Evolutionary conservation across 2,329 filamentous ascomycete species (phyloP), one percentile per base, ranked within the genome.

Genomic region (Sclerotinia borealis): DNA sequence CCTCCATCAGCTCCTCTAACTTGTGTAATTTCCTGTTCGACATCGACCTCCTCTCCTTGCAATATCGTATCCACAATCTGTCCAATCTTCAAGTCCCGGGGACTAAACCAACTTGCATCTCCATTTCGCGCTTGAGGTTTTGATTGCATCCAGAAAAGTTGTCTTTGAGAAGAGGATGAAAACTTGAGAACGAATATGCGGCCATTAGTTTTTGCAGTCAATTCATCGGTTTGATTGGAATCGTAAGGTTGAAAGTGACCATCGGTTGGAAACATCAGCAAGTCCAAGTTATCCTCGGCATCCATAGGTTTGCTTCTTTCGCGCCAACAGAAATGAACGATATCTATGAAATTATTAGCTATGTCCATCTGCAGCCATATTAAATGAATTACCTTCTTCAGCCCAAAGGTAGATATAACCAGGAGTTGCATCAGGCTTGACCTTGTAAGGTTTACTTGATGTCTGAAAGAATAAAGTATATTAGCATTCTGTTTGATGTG

Each of bases 321-420:
- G 69, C 93, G 89, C 96, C 96, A 99, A 84, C 93, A 97, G 79
- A 99, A 96, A 80, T 97, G 93, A 66, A 96, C 83, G 65, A 99
- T 85, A 59, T 97, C 90, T 92, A 68, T 37, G 72, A 66, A 25
- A 13, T 34, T n/a, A 68, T 56, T 65, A 65, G 29, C 43, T 45
- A 27, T 10, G 37, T 10, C 4, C n/a, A 48, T 39, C 4, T 39
- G 22, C 15, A 55, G 19, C 22, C 15, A 48, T 45, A 22, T 25
- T 3, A n/a, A 51, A 52, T 17, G 15, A 77, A 77, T 64, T 73
- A 89, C 88, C 93, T 87, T 97, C 93, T 81, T 96, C 93, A 59
- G 84, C 84, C 78, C 95, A 96, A 61, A 98, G 87, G 76, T 96
- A 98, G 74, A 98, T 85, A 77, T 96, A 97, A 70, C 93, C 93